Evolutionary conservation across 129 eudicot genomes (phyloP), one percentile per base, ranked within the genome.

Genomic region (Heracleum sosnowskyi): DNA sequence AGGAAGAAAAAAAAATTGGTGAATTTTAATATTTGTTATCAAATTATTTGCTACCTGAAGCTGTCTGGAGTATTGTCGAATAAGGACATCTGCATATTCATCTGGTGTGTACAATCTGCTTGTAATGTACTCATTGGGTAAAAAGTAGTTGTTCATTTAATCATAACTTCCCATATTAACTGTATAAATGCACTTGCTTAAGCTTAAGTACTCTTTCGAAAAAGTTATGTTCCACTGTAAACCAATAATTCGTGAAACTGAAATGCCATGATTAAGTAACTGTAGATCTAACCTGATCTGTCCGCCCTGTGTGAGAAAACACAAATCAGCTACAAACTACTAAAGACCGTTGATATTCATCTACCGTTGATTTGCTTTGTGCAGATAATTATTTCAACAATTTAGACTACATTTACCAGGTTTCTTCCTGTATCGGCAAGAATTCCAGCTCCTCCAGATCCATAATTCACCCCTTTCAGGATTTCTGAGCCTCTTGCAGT

Each of bases 91-190:
- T 34, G 89, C 89, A 47, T 57, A 88, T 47, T 69, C 77, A 10
- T 83, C 86, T 0, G 71, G 75, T 24, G 82, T 83, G 62, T 68
- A 83, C 34, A 35, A 31, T 8, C 15, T 49, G 71, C 83, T 83
- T 0, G 84, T 49, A 33, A 82, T 37, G 77, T 85, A 88, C 31
- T 0, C 1, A 1, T 24, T 41, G 4, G 89, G 84, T 68, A 79
- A 60, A 10, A 85, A 69, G 76, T 85, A 88, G 71, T 85, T 88
- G 47, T 88, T 88, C 46, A 85, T 69, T 71, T 88, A 88, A 57
- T 85, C 89, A 17, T 88, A 83, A 62, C 86, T 88, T 69, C 91
- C 91, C 34, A 85, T 78, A 39, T 75, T 75, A 66, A 80, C 34
- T 6, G 79, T 34, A 68, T 88, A 88, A 46, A 83, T 66, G 79